Base-by-base conservation (phyloP, 805 yeast species). In the Saccharomycopsis fermentans region DNA sequence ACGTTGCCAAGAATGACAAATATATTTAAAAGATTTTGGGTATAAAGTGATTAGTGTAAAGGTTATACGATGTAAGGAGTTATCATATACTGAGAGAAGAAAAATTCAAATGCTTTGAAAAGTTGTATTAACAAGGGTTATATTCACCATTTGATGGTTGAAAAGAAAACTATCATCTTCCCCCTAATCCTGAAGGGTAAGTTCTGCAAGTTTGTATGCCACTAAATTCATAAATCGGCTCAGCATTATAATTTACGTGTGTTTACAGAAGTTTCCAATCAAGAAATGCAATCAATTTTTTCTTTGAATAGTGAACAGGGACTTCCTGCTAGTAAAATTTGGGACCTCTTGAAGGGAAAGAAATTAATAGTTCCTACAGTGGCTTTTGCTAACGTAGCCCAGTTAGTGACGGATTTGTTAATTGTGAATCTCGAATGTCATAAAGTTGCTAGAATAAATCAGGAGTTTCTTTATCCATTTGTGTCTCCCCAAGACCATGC, bases 371-470 rank as follows among this genome's bases (percentile, higher is more conserved):
- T 94, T 1, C 98, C 98, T 0, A 71, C 90, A 0, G 86, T 94
- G 0, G 82, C 97, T 3, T 79, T 88, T 5, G 98, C 96, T 6
- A 94, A 92, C 66, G 86, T 90, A 2, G 95, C 98, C 0, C 99
- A 94, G 69, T 72, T 92, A 54, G 71, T 91, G 0, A 70, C 80
- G 5, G 98, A 91, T 69, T 73, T 91, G 34, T 71, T 92, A 27
- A 74, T 90, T 9, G 86, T 85, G 65, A 81, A 84, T n/a, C 71
- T 79, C 26, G 75, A 74, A 4, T 79, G 84, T 59, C 62, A 70
- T 58, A 79, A 78, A 40, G 74, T 84, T 2, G 82, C 79, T 11
- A 66, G 79, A 16, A 70, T 91, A 32, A 86, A 86, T 65, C 83
- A 83, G 55, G 69, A 73, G 2, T 80, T 74, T 63, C 70, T 90